phyloP scores from a whole-genome alignment of 345 rosid species.

The Psidium friedrichsthalianum region DNA sequence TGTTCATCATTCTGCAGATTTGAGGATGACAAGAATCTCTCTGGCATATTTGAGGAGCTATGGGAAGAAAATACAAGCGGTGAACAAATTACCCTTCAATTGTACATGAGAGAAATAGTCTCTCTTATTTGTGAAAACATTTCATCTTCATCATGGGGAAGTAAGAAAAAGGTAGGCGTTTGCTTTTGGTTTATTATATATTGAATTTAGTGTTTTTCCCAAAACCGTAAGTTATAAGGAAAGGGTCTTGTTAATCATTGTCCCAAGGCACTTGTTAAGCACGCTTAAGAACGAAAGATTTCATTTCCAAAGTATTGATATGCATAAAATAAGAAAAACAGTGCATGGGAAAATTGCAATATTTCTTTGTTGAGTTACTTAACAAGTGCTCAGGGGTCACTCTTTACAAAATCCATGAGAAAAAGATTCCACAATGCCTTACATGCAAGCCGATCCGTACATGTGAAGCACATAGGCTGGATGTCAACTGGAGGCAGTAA shows the following conservation, averaged over 20 bases:
- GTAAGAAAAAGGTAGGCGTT: conserved; percentile 57
- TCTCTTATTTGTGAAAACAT: conserved; percentile 65
- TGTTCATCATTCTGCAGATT: conserved; percentile 42
- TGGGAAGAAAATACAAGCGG: conserved; percentile 95
- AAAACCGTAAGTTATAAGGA: not conserved
- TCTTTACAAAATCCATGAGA: not conserved
- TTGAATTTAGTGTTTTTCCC: not conserved
- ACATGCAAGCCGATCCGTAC: not conserved
- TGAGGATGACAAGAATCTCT: conserved; percentile 80
- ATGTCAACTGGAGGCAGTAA: not conserved
- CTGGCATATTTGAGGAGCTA: conserved; percentile 82
- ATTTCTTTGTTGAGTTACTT: not conserved
- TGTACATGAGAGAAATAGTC: conserved; percentile 74
- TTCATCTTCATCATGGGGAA: conserved; percentile 79
- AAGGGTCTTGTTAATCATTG: not conserved
- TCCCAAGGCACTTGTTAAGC: not conserved
- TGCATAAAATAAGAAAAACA: not conserved
- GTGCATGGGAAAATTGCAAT: not conserved
- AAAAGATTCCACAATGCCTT: not conserved
- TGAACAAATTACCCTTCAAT: conserved; percentile 69
- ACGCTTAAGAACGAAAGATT: not conserved
- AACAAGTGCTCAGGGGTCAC: not conserved
- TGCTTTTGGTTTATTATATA: not conserved
- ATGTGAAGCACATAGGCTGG: not conserved
- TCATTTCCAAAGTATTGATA: not conserved